Base-by-base conservation (phyloP, 2,329 filamentous ascomycete genomes). In the Xylariaceae sp. region DNA sequence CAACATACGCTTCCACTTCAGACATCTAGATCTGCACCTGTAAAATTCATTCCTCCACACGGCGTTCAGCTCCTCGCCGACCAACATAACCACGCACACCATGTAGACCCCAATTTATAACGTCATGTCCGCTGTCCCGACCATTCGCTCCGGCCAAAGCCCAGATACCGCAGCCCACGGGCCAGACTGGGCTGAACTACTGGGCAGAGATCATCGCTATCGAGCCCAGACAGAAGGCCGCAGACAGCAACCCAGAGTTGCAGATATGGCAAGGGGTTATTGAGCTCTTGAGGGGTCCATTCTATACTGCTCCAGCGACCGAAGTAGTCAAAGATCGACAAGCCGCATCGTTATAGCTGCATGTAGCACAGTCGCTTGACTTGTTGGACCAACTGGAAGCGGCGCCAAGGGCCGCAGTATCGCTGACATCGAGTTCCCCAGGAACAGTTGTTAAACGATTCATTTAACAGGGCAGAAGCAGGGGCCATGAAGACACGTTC, bases 251-350 rank as follows among this genome's bases (percentile, higher is more conserved):
- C 19, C 39, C 21, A 21, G 44, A 41, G 41, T 40, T 29, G 45
- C 45, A 43, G 45, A 29, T 21, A 37, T 44, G 45, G 23, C 52
- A 58, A 41, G 45, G n/a, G n/a, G 36, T 56, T 55, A 26, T 31
- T 36, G 12, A 4, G 21, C 16, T 58, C 21, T 26, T 49, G 37
- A 40, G 39, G 29, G 43, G 37, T 26, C 41, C 23, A 14, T 46
- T 43, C 23, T 43, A 40, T 36, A 36, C 24, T 56, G 46, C 58
- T 48, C 45, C 44, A 29, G 28, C 37, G 41, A 33, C 41, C 46
- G 5, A 53, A 59, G 37, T 44, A 37, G 58, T 45, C 37, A 61
- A 49, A 43, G 58, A 61, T 61, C 58, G 58, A 45, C 58, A 19
- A 21, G 37, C 4, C 58, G 54, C 58, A 53, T 53, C 40, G 44